Base-by-base conservation (phyloP, 2,329 filamentous ascomycete genomes). In the Neopestalotiopsis sp. region DNA sequence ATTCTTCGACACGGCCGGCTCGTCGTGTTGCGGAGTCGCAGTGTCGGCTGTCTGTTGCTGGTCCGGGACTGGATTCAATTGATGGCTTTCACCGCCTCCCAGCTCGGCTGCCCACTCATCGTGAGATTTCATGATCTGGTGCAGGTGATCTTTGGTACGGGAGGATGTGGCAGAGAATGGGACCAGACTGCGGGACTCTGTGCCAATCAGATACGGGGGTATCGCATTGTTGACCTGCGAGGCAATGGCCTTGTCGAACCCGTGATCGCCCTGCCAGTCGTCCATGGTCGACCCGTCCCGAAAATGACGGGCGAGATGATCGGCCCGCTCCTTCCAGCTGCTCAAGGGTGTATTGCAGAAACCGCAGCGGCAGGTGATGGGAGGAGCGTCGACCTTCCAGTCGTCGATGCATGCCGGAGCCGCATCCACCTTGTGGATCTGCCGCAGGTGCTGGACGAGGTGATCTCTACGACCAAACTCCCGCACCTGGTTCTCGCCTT, bases 321-420 rank as follows among this genome's bases (percentile, higher is more conserved):
- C 77, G 1, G 72, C 62, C 0, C 78, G 74, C 10, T 74, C 72
- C 20, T 70, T 66, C 77, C 78, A 79, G 0, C 74, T 73, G 12
- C 68, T 42, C 62, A 79, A 70, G 0, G 61, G 56, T 6, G 70
- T 61, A 13, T 71, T 71, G 40, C 78, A 79, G 49, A 79, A 77
- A 0, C 78, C 78, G 20, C 78, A 79, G 1, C 78, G 73, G 1
- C 76, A 79, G 1, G 66, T 61, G 2, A 79, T 68, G 0, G 72
- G 64, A 1, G 72, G 71, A 0, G 72, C 70, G 17, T 74, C 70
- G 5, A 73, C 68, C 58, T 76, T 78, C 78, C 78, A 79, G 12
- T 69, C 61, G 7, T 76, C 78, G 74, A 69, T 87, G 14, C 13
- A 34, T 78, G 82, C 83, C 79, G 70, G 79, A 74, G 63, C 74